Base-by-base conservation (phyloP, 306 rosid species). In the Hippophae tibetana region DNA sequence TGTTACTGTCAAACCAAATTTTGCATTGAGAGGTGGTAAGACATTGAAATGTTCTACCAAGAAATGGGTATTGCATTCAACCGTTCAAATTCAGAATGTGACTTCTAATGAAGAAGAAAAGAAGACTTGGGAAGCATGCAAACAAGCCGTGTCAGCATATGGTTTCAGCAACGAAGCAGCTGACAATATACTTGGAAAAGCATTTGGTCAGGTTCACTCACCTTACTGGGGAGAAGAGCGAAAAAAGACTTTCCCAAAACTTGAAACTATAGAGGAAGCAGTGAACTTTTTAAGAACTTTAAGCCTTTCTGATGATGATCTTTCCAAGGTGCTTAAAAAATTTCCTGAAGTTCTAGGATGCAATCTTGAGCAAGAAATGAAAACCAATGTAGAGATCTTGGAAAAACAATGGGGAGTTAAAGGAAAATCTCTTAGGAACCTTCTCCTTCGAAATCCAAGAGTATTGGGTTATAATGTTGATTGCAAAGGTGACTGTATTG, bases 181-280 rank as follows among this genome's bases (percentile, higher is more conserved):
- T 62, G 87, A 87, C 76, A 87, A 84, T 82, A 80, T 83, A 49
- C 95, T 92, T 38, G 93, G 95, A 66, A 87, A 85, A 76, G 98
- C 98, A 18, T 92, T 87, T 54, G 96, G 98, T 47, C 65, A 67
- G 54, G 51, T 92, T 68, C 90, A 78, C 65, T 87, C 98, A 3
- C 96, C 98, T 47, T 92, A 85, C 45, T 87, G 98, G 98, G 95
- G 98, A 42, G 98, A 92, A 69, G 89, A 81, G 43, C 84, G 96
- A 12, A 67, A 74, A 55, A 75, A 61, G 53, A 78, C 70, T 60
- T 74, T 92, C 43, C 93, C 95, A 41, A 82, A 75, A 14, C 51
- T 76, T 0, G 85, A 87, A 66, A 50, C 48, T 9, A 72, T 92
- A 23, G 78, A 73, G 10, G 86, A 56, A 57, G 74, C 61, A 73